phyloP scores from a whole-genome alignment of 106 monocot species.

The Allium fistulosum region DNA sequence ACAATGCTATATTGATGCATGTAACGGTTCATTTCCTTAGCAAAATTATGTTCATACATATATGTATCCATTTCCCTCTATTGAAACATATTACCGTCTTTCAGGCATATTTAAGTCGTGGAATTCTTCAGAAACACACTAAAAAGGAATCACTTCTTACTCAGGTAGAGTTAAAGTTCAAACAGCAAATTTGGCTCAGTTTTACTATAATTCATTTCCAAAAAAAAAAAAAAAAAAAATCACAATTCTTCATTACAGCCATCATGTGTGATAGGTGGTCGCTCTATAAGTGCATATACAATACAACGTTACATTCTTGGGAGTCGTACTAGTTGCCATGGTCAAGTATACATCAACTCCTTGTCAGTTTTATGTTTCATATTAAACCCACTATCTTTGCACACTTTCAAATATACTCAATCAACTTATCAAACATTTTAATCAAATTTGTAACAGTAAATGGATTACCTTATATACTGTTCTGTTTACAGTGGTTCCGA shows the following conservation, averaged over 20 bases:
- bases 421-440: not conserved
- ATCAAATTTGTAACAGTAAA: not conserved
- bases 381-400: not conserved
- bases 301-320: conserved; percentile 69
- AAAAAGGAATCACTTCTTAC: conserved; percentile 44
- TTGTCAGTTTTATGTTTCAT: not conserved
- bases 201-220: not conserved
- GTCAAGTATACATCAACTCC: conserved; percentile 40
- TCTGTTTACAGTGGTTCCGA: conserved; percentile 8
- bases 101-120: conserved; percentile 72
- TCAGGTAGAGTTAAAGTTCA: conserved; percentile 36
- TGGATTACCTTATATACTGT: not conserved
- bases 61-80: not conserved
- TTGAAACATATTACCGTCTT: conserved; percentile 3
- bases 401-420: not conserved
- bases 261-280: conserved; percentile 58
- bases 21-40: conserved; percentile 26
- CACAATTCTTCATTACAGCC: conserved; percentile 31
- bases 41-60: not conserved
- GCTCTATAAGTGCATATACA: conserved; percentile 42
- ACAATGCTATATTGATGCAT: conserved; percentile 93
- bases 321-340: conserved; percentile 59
- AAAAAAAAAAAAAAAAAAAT: not conserved
- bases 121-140: conserved; percentile 54
- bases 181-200: not conserved